Evolutionary conservation across 2,329 filamentous ascomycete genomes (phyloP), one percentile per base, ranked within the genome.

Genomic region (Fusarium sp.): DNA sequence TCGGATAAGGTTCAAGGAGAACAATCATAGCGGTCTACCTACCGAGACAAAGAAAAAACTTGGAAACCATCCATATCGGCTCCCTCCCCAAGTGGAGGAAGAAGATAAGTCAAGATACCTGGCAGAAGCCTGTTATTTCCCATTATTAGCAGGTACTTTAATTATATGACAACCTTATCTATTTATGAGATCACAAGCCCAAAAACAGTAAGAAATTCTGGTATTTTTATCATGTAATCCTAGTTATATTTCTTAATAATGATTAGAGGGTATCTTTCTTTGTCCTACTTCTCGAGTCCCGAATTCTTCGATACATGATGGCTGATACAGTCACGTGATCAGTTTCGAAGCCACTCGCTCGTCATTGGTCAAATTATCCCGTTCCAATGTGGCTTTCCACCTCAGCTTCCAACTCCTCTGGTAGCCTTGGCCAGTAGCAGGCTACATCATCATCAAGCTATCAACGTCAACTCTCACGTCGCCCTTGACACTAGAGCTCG

Each of bases 381-480:
- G 46, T 42, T 35, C 40, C 32, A 60, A 32, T 66, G 69, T 72
- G 70, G 70, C 61, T 69, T 74, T 67, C 69, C 60, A 72, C 63
- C 64, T 69, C 73, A 77, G 75, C 75, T 77, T 67, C 58, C 65
- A 60, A 60, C 54, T 67, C 72, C 62, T 69, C 56, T 69, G 54
- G 67, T 52, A 77, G 75, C 72, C 77, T 76, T 73, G 70, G 64
- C 62, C 57, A 58, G 66, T 68, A 71, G 67, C 42, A 67, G 75
- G 75, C 77, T 77, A 78, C 77, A 79, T 79, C 77, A 79, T 78
- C 77, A 73, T 64, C 63, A 71, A 74, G 71, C 71, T 74, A 65
- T 60, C 67, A 78, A 73, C 77, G 57, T 63, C 66, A 75, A 78
- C 59, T 60, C 32, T 62, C 62, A 73, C 69, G 60, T 68, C 67